Conservation (phyloP, 2,329 filamentous ascomycete genomes). For the Curvularia sp. region DNA sequence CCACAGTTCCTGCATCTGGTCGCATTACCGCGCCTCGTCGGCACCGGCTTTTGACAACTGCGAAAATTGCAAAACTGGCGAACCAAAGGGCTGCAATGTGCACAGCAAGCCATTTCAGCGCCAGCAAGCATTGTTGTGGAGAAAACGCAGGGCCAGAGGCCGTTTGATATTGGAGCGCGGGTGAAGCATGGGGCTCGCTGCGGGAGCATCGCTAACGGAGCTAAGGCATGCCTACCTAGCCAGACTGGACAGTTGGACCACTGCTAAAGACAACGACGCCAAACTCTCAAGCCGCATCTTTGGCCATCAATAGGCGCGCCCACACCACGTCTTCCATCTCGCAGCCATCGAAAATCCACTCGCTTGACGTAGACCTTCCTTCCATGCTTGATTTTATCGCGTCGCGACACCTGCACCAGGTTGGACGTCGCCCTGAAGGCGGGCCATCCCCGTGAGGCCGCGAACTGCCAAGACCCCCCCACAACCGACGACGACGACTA, state of each 20-base stretch:
- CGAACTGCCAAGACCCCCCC: constrained; percentile 43
- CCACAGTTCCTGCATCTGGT: not conserved
- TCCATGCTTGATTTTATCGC: constrained; percentile 50
- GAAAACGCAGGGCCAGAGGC: not conserved
- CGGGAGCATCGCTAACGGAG: constrained; percentile 14
- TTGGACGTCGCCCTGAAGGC: constrained; percentile 50
- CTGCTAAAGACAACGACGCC: constrained; percentile 19
- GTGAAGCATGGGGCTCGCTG: constrained; percentile 15
- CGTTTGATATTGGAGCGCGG: constrained; percentile 17
- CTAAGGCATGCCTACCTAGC: constrained; percentile 21
- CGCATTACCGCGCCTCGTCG: not conserved
- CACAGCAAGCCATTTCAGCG: not conserved
- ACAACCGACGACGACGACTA: constrained; percentile 44
- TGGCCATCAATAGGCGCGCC: constrained; percentile 46
- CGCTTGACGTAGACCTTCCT: constrained; percentile 39
- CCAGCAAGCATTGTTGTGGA: not conserved
- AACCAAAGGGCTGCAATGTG: not conserved
- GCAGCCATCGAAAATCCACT: constrained; percentile 38
- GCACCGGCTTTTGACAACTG: not conserved
- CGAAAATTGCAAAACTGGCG: not conserved
- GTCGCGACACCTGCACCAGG: constrained; percentile 52
- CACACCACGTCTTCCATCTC: constrained; percentile 45
- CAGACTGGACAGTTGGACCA: constrained; percentile 18
- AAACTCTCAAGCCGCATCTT: constrained; percentile 32
- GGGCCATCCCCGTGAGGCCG: constrained; percentile 48